Percentiles rank a stretch among this genome's conserved stretches.
phyloP scores from a whole-genome alignment of 805 yeast genomes.

The Saccharomycopsis olivae region DNA sequence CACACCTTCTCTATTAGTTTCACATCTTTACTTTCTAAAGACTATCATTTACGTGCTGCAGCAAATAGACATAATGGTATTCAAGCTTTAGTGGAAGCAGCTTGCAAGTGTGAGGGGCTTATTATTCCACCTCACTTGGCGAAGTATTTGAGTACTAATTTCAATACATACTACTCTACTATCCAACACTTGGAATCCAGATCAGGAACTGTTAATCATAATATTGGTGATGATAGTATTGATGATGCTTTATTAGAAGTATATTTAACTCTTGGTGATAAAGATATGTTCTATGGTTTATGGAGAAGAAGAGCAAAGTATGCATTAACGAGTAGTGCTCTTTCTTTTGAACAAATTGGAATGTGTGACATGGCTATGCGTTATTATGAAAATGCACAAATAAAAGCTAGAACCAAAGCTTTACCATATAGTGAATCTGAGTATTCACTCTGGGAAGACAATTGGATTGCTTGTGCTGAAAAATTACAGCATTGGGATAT shows the following conservation, averaged over 20 bases:
- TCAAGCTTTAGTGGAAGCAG: constrained; percentile 73
- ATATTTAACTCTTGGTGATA: constrained; percentile 82
- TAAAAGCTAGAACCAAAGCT: constrained; percentile 90
- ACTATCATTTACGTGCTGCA: constrained; percentile 82
- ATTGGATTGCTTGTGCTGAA: constrained; percentile 96
- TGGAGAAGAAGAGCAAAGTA: constrained; percentile 97
- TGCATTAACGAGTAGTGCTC: constrained; percentile 83
- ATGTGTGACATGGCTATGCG: constrained; percentile 91
- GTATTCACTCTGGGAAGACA: constrained; percentile 95
- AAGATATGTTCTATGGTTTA: constrained; percentile 93
- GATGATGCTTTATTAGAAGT: constrained; percentile 86
- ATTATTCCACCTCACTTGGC: constrained; percentile 90
- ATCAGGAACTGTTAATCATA: not conserved
- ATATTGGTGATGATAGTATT: constrained; percentile 25
- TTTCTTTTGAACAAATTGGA: constrained; percentile 91
- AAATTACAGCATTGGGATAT: constrained; percentile 98
- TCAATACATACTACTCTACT: constrained; percentile 86
- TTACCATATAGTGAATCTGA: constrained; percentile 93
- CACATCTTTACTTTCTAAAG: constrained; percentile 74
- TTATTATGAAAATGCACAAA: constrained; percentile 91
- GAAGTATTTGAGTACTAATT: constrained; percentile 78
- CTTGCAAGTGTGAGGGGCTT: constrained; percentile 55
- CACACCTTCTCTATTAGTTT: constrained; percentile 75
- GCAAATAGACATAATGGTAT: constrained; percentile 82
- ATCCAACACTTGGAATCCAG: constrained; percentile 65